A percentile compares a stretch with the other conserved stretches of the same genome.
phyloP scores from a whole-genome alignment of 1,284 basidiomycete genomes.

The Pyrrhoderma noxium region DNA sequence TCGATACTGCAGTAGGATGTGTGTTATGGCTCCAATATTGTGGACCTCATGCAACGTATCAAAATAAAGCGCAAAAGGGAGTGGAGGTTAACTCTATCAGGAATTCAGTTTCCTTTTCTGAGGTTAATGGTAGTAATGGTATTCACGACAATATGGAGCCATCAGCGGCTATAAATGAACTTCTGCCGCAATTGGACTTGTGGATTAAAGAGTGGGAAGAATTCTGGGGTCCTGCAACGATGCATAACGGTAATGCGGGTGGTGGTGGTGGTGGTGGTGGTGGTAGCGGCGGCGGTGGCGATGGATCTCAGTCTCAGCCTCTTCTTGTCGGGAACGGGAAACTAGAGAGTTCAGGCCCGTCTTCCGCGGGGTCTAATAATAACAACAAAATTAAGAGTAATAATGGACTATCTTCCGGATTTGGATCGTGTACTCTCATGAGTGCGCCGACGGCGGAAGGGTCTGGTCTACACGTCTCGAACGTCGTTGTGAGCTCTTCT shows the following conservation, averaged over 20 bases:
- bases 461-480: no score
- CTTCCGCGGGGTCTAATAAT: no score
- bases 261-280: no score
- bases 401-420: no score
- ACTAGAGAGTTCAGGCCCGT: no score
- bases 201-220: conserved; percentile 19
- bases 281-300: neutral
- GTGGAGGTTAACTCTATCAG: neutral
- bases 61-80: neutral
- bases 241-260: no score
- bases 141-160: neutral
- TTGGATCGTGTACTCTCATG: no score
- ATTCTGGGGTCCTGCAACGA: conserved; percentile 16
- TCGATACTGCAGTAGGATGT: conserved; percentile 9
- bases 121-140: neutral
- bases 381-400: no score
- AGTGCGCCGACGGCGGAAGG: neutral
- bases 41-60: conserved; percentile 12
- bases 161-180: neutral
- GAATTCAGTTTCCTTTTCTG: neutral
- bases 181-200: conserved; percentile 11
- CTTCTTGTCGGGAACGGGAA: neutral
- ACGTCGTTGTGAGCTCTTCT: conserved; percentile 13
- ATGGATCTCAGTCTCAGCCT: neutral
- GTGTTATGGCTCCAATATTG: conserved; percentile 18